phyloP scores from a whole-genome alignment of 2,329 filamentous ascomycete genomes.

The Ophidiomyces ophidiicola region DNA sequence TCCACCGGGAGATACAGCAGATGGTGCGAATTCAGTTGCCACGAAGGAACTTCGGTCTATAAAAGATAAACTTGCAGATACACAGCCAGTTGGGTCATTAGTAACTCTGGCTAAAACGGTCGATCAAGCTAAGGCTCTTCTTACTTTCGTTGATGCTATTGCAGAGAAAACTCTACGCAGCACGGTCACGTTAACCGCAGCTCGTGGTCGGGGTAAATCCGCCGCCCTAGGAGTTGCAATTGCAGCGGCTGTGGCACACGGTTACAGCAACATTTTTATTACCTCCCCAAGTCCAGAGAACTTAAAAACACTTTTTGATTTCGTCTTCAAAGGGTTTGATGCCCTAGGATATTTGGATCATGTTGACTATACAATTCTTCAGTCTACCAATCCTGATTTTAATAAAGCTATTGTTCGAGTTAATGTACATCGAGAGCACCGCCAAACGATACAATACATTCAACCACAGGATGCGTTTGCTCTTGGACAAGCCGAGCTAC shows the following conservation, averaged over 20 bases:
- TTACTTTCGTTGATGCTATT: constrained; percentile 93
- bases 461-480: constrained; percentile 92
- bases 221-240: constrained; percentile 90
- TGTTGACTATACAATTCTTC: constrained; percentile 93
- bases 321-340: constrained; percentile 96
- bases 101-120: constrained; percentile 77
- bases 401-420: constrained; percentile 98
- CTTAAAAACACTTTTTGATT: constrained; percentile 95
- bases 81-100: constrained; percentile 72
- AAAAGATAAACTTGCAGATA: constrained; percentile 76
- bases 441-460: constrained; percentile 97
- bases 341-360: constrained; percentile 88
- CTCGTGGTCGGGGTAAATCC: constrained; percentile 90
- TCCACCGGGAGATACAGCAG: constrained; percentile 61
- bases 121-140: constrained; percentile 90
- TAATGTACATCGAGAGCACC: constrained; percentile 86
- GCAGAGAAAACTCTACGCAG: constrained; percentile 88
- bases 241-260: constrained; percentile 84
- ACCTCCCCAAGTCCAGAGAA: constrained; percentile 97
- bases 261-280: constrained; percentile 98
- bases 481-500: constrained; percentile 81
- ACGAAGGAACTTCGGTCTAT: constrained; percentile 67
- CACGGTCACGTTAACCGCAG: constrained; percentile 86
- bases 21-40: constrained; percentile 57
- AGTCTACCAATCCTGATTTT: constrained; percentile 95